phyloP scores from a whole-genome alignment of 805 yeast species.

The Metschnikowia anglica region DNA sequence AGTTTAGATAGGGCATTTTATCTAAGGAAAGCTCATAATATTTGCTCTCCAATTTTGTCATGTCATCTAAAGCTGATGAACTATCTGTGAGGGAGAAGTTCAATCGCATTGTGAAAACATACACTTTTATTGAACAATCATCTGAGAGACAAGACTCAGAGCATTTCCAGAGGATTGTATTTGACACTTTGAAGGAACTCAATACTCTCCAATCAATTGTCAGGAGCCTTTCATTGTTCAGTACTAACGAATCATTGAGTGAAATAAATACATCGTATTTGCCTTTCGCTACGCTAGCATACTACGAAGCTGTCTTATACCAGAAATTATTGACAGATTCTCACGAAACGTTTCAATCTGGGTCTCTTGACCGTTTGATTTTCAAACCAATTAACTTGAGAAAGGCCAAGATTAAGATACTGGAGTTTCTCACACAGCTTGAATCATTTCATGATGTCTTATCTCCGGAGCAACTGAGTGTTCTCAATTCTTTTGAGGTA shows the following conservation, averaged over 20 bases:
- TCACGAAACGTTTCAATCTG: slow-evolving; percentile 17
- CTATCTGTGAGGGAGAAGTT: slow-evolving; percentile 16
- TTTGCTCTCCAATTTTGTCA: too few relatives aligned
- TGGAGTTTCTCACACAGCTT: slow-evolving; percentile 30
- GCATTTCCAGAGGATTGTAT: slow-evolving; percentile 41
- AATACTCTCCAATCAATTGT: slow-evolving; percentile 45
- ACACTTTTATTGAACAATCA: slow-evolving; percentile 13
- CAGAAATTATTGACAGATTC: slow-evolving; percentile 16
- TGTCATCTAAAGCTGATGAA: slow-evolving; percentile 1
- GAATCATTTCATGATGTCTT: slow-evolving; percentile 31
- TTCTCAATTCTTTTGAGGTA: slow-evolving; percentile 41
- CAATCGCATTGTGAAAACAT: slow-evolving; percentile 4
- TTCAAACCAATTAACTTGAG: slow-evolving; percentile 29
- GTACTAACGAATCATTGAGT: slow-evolving; percentile 66
- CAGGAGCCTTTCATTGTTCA: slow-evolving; percentile 57
- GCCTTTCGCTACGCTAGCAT: slow-evolving; percentile 59
- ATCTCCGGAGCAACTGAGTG: slow-evolving; percentile 34
- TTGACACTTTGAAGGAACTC: slow-evolving; percentile 40
- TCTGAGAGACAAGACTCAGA: slow-evolving; percentile 41
- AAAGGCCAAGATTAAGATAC: slow-evolving; percentile 39
- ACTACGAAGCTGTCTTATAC: slow-evolving; percentile 46
- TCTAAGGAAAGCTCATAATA: too few relatives aligned
- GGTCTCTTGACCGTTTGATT: not conserved
- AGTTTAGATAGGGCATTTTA: too few relatives aligned
- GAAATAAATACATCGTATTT: slow-evolving; percentile 67